A percentile compares a stretch with the other conserved stretches of the same genome.
Evolutionary conservation across 176 grass and related monocot genomes (phyloP).

Genomic region (Bothriochloa decipiens): DNA sequence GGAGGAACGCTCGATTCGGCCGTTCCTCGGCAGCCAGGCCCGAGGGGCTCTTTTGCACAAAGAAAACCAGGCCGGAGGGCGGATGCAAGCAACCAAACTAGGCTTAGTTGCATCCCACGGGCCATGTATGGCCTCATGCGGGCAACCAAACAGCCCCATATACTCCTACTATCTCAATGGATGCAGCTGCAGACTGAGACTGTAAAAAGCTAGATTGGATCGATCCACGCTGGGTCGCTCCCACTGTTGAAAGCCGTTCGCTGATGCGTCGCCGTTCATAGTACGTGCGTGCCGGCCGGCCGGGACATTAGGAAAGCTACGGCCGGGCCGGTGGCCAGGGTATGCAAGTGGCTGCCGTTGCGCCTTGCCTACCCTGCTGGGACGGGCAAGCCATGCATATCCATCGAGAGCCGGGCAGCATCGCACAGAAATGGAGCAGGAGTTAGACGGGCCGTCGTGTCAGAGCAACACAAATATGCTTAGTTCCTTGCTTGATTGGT

Average conservation of each 20-base stretch:
- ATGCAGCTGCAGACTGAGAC: no score
- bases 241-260: neutral
- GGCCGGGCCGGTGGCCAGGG: neutral
- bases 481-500: neutral
- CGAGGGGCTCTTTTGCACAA: no score
- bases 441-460: constrained; percentile 37
- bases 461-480: constrained; percentile 32
- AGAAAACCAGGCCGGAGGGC: no score
- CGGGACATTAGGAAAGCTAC: constrained; percentile 31
- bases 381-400: constrained; percentile 13
- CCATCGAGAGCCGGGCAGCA: neutral
- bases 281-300: neutral
- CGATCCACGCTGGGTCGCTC: no score
- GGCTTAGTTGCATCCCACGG: no score
- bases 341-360: neutral
- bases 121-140: no score
- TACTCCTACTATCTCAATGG: no score
- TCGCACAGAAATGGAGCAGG: constrained; percentile 36
- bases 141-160: no score
- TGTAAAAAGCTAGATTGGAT: no score
- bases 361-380: neutral
- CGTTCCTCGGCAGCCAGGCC: no score
- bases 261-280: constrained; percentile 30
- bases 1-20: no score
- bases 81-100: no score